These are phyloP conservation scores for Xerocomus potaroensis DNA, from an alignment of 768 basidiomycete genomes.

Conservation along the genomic window DNA sequence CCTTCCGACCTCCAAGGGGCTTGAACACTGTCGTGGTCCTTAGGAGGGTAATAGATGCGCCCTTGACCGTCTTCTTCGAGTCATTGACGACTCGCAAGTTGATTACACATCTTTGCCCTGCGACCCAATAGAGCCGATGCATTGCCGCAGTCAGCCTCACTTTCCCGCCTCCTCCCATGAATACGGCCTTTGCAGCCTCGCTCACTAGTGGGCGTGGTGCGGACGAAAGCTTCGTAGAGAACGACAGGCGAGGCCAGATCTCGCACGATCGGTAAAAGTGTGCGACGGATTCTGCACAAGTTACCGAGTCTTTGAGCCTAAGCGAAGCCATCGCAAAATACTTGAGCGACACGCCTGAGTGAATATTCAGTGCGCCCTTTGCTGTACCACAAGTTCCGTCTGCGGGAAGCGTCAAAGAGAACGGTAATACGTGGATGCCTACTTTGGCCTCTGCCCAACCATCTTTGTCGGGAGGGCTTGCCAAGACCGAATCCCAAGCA, in stretches of 20 bases:
- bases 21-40: constrained; percentile 66
- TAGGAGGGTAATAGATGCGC: constrained; percentile 56
- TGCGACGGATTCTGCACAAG: constrained; percentile 65
- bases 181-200: constrained; percentile 48
- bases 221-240: constrained; percentile 55
- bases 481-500: constrained; percentile 40
- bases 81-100: constrained; percentile 63
- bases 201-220: constrained; percentile 56
- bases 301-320: constrained; percentile 64
- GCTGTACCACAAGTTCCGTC: constrained; percentile 48
- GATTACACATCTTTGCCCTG: constrained; percentile 74
- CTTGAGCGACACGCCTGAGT: constrained; percentile 59
- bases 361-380: constrained; percentile 54
- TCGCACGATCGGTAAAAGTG: constrained; percentile 86
- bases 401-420: constrained; percentile 62
- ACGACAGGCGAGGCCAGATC: constrained; percentile 73
- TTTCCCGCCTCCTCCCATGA: constrained; percentile 61
- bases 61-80: constrained; percentile 64
- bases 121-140: constrained; percentile 73
- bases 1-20: constrained; percentile 34
- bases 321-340: constrained; percentile 82
- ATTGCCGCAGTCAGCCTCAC: constrained; percentile 63
- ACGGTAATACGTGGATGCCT: constrained; percentile 69
- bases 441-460: constrained; percentile 60
- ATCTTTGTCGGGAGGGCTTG: constrained; percentile 48